Conservation (phyloP, 2,329 filamentous ascomycete genomes). For the Neurospora crassa region DNA sequence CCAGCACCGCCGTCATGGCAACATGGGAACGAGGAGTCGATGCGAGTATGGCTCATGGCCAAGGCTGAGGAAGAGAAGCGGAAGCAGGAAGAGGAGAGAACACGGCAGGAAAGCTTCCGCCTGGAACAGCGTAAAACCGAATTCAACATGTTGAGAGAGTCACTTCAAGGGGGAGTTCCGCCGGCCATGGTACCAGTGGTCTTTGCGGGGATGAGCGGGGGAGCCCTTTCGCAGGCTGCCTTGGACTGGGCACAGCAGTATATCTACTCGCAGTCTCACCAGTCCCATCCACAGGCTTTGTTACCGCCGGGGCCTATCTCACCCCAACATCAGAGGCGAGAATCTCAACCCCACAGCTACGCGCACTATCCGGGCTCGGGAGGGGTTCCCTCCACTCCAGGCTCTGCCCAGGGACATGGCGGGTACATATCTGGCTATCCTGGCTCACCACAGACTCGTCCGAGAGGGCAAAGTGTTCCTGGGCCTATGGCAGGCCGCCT, state of each 20-base stretch:
- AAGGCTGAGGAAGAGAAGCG: slow-evolving; percentile 66
- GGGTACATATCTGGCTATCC: slow-evolving; percentile 35
- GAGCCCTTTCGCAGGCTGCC: slow-evolving; percentile 48
- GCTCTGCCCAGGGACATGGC: slow-evolving; percentile 29
- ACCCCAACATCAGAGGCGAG: slow-evolving; percentile 45
- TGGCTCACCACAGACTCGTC: slow-evolving; percentile 36
- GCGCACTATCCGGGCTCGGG: slow-evolving; percentile 31
- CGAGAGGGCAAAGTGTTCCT: slow-evolving; percentile 40
- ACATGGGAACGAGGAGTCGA: slow-evolving; percentile 57
- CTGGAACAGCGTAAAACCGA: slow-evolving; percentile 66
- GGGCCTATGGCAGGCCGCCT: slow-evolving; percentile 28
- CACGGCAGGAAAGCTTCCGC: slow-evolving; percentile 52
- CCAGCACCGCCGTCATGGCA: slow-evolving; percentile 60
- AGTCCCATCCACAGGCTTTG: slow-evolving; percentile 41
- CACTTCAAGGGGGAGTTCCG: slow-evolving; percentile 60
- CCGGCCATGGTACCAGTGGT: slow-evolving; percentile 66
- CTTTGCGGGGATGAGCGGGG: slow-evolving; percentile 62
- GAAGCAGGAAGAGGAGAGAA: slow-evolving; percentile 65
- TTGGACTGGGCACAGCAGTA: slow-evolving; percentile 62
- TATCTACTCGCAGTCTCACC: slow-evolving; percentile 39
- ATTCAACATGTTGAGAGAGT: slow-evolving; percentile 61
- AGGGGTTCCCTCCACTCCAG: slow-evolving; percentile 33
- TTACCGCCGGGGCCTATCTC: slow-evolving; percentile 40
- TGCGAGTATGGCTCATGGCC: slow-evolving; percentile 61
- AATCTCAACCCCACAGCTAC: slow-evolving; percentile 36